Conservation (phyloP, 2,329 filamentous ascomycete genomes). For the Colletotrichum truncatum region DNA sequence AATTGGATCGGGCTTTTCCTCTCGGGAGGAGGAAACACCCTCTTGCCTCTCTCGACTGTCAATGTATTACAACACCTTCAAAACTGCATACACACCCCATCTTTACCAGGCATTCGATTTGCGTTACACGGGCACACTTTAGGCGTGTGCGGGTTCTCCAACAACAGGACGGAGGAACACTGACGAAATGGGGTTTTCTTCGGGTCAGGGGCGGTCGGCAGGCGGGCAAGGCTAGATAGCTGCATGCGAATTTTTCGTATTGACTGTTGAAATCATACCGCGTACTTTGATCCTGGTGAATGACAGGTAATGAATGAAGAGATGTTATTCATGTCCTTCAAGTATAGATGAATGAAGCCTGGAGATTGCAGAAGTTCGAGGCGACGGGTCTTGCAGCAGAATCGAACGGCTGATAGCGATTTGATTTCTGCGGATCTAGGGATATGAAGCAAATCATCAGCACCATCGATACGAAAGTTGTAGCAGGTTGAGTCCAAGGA, state of each 20-base stretch:
- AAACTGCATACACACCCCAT: conserved; percentile 28
- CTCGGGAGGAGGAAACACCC: conserved; percentile 28
- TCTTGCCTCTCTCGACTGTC: conserved; percentile 18
- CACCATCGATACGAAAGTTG: too few species aligned
- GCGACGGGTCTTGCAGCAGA: too few species aligned
- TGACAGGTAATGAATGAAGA: too few species aligned
- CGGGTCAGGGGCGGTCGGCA: conserved; percentile 18
- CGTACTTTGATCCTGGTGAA: background rate
- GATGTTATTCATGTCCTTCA: too few species aligned
- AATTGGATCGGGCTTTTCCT: conserved; percentile 41
- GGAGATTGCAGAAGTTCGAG: too few species aligned
- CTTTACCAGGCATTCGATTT: conserved; percentile 20
- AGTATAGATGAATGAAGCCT: too few species aligned
- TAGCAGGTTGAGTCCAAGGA: too few species aligned
- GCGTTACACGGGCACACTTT: conserved; percentile 16
- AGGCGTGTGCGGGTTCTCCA: conserved; percentile 21
- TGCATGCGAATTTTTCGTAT: conserved; percentile 25
- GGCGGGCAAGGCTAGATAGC: conserved; percentile 22
- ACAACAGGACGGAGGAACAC: conserved; percentile 25
- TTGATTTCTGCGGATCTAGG: too few species aligned
- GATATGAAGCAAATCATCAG: too few species aligned
- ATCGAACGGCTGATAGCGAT: too few species aligned
- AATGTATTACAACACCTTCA: conserved; percentile 29
- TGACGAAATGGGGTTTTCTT: conserved; percentile 21
- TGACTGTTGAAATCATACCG: conserved; percentile 3